Evolutionary conservation across 2,329 filamentous ascomycete species (phyloP), one percentile per base, ranked within the genome.

Genomic region (Leptographium galeiforme): DNA sequence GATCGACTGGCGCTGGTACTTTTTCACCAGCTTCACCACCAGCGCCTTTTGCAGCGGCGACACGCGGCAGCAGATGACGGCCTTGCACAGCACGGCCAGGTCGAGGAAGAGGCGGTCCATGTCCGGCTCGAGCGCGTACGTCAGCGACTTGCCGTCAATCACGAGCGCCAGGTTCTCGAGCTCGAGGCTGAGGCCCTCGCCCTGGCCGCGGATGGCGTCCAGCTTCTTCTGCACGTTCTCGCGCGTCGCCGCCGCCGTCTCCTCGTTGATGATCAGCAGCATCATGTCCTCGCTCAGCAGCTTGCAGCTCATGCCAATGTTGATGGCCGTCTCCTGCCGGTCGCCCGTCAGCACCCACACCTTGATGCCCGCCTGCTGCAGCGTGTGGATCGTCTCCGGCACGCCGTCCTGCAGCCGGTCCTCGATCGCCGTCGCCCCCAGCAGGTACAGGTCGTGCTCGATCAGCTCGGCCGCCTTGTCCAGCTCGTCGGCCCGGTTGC

Each of bases 231-330:
- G 80, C 32, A 98, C 73, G 62, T 95, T 97, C 63, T 93, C 86
- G 50, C 87, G 78, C 5, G 93, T 97, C 6, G 82, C 87, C 39
- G 77, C 74, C 14, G 89, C 77, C 49, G 73, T 78, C 61, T 97
- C 90, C 65, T 98, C 93, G 63, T 98, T 98, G 63, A 98, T 79
- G 61, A 98, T 96, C 53, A 98, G 73, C 12, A 98, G 77, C 64
- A 93, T 95, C 93, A 98, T 98, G 62, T 98, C 94, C 69, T 98
- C 93, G 60, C 89, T 95, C 56, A 98, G 88, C 50, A 98, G 78
- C 71, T 97, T 97, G 72, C 93, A 98, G 67, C 89, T 96, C 93
- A 98, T 98, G 59, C 94, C 93, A 60, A 98, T 98, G 67, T 98
- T 98, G 78, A 98, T 98, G 54, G 93, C 93, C 33, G 93, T 98